A percentile compares a stretch with the other conserved stretches of the same genome.
These are phyloP conservation scores for Neofusicoccum parvum DNA, from an alignment of 2,329 filamentous ascomycete genomes.

Conservation along the genomic window DNA sequence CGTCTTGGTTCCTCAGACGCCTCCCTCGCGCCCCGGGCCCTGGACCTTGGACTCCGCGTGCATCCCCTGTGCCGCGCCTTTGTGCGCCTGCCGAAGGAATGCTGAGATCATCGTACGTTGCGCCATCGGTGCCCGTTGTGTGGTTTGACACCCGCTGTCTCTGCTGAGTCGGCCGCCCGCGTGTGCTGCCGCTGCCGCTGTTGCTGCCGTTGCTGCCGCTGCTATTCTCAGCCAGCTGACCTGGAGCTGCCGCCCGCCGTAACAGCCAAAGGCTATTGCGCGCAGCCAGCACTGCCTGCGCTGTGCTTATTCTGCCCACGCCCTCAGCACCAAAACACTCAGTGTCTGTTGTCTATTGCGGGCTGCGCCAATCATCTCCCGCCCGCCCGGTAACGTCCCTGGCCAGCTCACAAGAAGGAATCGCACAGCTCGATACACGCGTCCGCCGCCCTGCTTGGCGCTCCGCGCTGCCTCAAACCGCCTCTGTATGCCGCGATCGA, in stretches of 20 bases:
- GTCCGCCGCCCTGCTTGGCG: constrained; percentile 5
- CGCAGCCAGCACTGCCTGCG: constrained; percentile 2
- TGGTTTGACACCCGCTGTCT: not conserved
- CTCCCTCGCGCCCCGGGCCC: not conserved
- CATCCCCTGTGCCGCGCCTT: not conserved
- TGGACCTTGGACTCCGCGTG: constrained; percentile 10
- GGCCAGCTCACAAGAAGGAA: not conserved
- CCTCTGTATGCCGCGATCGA: not conserved
- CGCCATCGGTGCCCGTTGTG: not conserved
- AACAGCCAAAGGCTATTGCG: not conserved
- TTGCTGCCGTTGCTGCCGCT: not conserved
- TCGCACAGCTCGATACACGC: not conserved
- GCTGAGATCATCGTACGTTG: not conserved
- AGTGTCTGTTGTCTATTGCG: not conserved
- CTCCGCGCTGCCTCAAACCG: constrained; percentile 3
- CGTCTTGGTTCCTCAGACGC: not conserved
- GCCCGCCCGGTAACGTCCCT: not conserved
- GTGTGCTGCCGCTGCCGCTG: not conserved
- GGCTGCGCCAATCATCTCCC: not conserved
- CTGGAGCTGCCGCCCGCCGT: constrained; percentile 1
- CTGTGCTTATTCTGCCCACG: constrained; percentile 6
- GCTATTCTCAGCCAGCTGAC: not conserved
- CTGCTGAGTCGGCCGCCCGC: not conserved
- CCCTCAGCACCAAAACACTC: not conserved
- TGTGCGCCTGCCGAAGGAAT: constrained; percentile 2